Evolutionary conservation across 2,329 filamentous ascomycete genomes (phyloP).

Genomic region (Verticillium klebahnii): DNA sequence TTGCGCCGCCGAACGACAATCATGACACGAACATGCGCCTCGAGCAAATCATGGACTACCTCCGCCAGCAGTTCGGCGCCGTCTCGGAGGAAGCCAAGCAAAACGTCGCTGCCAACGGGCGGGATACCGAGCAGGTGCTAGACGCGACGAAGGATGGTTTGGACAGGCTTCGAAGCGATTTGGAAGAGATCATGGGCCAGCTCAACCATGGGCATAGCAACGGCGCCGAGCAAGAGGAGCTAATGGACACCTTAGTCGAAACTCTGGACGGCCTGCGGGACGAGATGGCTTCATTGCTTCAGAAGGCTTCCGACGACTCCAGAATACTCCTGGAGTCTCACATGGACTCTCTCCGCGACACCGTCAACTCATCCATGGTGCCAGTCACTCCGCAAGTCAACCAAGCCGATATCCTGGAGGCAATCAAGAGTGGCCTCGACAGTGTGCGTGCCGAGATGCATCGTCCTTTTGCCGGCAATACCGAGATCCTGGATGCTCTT

Average conservation of each 20-base stretch:
- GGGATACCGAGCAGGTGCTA: conserved; percentile 82
- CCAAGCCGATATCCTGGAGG: conserved; percentile 65
- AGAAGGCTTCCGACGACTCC: conserved; percentile 41
- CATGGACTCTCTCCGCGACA: conserved; percentile 75
- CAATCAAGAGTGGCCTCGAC: conserved; percentile 68
- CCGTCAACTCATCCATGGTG: conserved; percentile 66
- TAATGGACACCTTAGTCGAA: conserved; percentile 62
- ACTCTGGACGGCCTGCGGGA: conserved; percentile 64
- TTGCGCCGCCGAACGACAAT: conserved; percentile 35
- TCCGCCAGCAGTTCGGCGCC: conserved; percentile 55
- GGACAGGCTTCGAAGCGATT: conserved; percentile 72
- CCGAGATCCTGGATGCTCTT: conserved; percentile 83
- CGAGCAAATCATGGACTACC: conserved; percentile 59
- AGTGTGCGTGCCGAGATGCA: conserved; percentile 72
- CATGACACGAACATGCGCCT: conserved; percentile 51
- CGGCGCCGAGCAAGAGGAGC: conserved; percentile 67
- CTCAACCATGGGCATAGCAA: conserved; percentile 46
- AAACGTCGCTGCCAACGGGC: conserved; percentile 72
- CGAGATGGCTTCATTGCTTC: conserved; percentile 61
- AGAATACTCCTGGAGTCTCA: conserved; percentile 74
- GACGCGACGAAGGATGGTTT: conserved; percentile 85
- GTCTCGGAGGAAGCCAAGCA: conserved; percentile 66
- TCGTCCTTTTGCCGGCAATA: conserved; percentile 63
- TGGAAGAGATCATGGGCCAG: conserved; percentile 74
- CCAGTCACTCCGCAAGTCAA: conserved; percentile 49